Percentiles rank a stretch among this genome's conserved stretches.
Conservation (phyloP, 2,329 filamentous ascomycete genomes). For the Colletotrichum shisoi region DNA sequence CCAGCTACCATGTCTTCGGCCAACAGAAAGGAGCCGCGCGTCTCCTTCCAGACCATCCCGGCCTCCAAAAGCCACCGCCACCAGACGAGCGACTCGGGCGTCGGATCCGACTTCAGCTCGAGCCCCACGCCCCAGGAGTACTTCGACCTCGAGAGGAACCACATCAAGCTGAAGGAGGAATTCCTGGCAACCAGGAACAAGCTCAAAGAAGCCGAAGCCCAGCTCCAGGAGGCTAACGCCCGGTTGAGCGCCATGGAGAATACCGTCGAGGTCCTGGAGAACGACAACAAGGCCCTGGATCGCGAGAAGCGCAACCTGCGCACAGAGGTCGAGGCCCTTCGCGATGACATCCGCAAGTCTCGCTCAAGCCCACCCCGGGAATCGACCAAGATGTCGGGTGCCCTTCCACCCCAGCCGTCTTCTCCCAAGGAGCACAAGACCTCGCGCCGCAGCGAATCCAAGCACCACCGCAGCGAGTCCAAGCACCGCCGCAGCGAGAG, state of each 20-base stretch:
- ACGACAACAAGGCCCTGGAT: conserved; percentile 45
- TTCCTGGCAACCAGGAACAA: conserved; percentile 41
- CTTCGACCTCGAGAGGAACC: conserved; percentile 27
- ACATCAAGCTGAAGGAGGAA: conserved; percentile 39
- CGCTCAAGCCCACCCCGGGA: conserved; percentile 30
- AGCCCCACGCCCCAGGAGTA: conserved; percentile 41
- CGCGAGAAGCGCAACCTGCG: conserved; percentile 45
- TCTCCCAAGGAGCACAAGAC: conserved; percentile 37
- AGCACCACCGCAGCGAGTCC: conserved; percentile 14
- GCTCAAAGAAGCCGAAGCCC: conserved; percentile 5
- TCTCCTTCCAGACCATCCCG: conserved; percentile 35
- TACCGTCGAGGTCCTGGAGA: conserved; percentile 46
- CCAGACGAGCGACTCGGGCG: conserved; percentile 41
- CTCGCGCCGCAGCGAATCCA: conserved; percentile 44
- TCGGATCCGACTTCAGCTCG: conserved; percentile 40
- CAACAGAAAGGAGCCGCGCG: conserved; percentile 36
- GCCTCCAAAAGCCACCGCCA: conserved; percentile 38
- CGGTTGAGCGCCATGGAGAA: conserved; percentile 41
- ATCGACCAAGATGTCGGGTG: conserved; percentile 42
- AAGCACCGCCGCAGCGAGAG: conserved; percentile 47
- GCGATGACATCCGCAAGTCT: conserved; percentile 29
- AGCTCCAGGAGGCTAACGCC: conserved; percentile 41
- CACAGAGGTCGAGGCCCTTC: conserved; percentile 42
- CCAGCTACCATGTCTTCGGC: conserved; percentile 37
- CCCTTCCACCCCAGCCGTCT: conserved; percentile 43